These are phyloP conservation scores for Monilinia aucupariae DNA, from an alignment of 2,329 filamentous ascomycete genomes.

Conservation along the genomic window DNA sequence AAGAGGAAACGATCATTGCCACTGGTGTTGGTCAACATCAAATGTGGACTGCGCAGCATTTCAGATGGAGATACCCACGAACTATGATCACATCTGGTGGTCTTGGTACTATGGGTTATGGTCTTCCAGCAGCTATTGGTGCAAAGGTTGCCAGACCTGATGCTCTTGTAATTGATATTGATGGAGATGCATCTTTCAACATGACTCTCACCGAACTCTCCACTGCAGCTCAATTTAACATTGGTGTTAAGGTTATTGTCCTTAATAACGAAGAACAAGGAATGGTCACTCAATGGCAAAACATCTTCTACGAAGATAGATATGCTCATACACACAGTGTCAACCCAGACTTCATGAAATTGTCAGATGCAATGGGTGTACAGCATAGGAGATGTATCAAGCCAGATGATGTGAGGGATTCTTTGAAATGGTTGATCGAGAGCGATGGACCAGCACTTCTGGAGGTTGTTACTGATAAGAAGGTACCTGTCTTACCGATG, in stretches of 20 bases:
- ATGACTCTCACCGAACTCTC: conserved; percentile 97
- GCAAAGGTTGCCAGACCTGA: conserved; percentile 75
- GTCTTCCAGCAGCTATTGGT: conserved; percentile 89
- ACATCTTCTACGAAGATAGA: conserved; percentile 92
- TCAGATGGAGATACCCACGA: conserved; percentile 85
- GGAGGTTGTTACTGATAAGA: conserved; percentile 85
- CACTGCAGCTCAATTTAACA: conserved; percentile 91
- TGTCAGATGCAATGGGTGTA: conserved; percentile 86
- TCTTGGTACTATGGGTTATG: conserved; percentile 93
- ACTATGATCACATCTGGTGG: conserved; percentile 96
- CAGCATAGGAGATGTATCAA: conserved; percentile 66
- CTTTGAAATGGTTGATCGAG: conserved; percentile 82
- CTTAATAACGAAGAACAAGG: conserved; percentile 97
- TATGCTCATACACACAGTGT: conserved; percentile 88
- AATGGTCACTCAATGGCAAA: conserved; percentile 99
- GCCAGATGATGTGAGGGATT: conserved; percentile 70
- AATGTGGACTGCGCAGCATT: conserved; percentile 98
- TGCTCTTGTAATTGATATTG: conserved; percentile 75
- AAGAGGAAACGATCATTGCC: conserved; percentile 79
- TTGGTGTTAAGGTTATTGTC: conserved; percentile 90
- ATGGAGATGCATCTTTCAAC: conserved; percentile 97
- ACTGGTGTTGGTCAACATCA: conserved; percentile 98
- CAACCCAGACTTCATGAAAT: conserved; percentile 94
- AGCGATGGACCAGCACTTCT: conserved; percentile 87
- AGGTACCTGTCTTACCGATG: conserved; percentile 96